Conservation (phyloP, 2,329 filamentous ascomycete genomes). For the Penicillium psychrosexuale region DNA sequence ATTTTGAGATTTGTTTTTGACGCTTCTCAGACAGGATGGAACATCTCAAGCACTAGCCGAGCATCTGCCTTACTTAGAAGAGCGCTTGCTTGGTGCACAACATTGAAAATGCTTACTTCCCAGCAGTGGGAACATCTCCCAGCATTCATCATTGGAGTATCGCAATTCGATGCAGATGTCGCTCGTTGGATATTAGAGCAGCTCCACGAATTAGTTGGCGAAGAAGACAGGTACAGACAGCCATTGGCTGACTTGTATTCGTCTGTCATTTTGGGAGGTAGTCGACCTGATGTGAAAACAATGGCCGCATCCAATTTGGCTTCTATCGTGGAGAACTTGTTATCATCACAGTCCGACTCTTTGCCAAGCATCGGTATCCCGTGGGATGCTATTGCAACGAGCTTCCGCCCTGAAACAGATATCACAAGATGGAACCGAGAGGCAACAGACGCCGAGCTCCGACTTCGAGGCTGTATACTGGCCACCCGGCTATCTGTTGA, state of each 20-base stretch:
- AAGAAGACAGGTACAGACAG: slow-evolving; percentile 21
- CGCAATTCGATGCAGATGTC: slow-evolving; percentile 33
- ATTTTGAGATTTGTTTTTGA: slow-evolving; percentile 28
- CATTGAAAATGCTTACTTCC: slow-evolving; percentile 25
- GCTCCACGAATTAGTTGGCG: slow-evolving; percentile 26
- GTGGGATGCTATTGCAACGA: slow-evolving; percentile 25
- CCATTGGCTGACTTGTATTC: slow-evolving; percentile 31
- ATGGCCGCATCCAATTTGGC: slow-evolving; percentile 35
- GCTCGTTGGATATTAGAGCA: slow-evolving; percentile 36
- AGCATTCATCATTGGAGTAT: slow-evolving; percentile 25
- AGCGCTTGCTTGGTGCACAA: slow-evolving; percentile 32
- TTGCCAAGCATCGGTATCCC: slow-evolving; percentile 26
- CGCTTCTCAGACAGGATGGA: slow-evolving; percentile 25
- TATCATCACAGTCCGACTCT: slow-evolving; percentile 19
- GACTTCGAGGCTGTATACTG: slow-evolving; percentile 39
- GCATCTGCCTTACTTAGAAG: slow-evolving; percentile 37
- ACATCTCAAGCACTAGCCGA: slow-evolving; percentile 29
- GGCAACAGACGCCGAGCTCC: slow-evolving; percentile 36
- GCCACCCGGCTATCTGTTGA: slow-evolving; percentile 23
- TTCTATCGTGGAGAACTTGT: slow-evolving; percentile 28
- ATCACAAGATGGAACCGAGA: slow-evolving; percentile 35
- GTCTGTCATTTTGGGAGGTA: slow-evolving; percentile 27
- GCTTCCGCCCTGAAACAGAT: slow-evolving; percentile 25
- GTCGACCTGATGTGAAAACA: slow-evolving; percentile 28
- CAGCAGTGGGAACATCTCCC: slow-evolving; percentile 18